Evolutionary conservation across 2,329 filamentous ascomycete genomes (phyloP).

Genomic region (Aspergillus latus): DNA sequence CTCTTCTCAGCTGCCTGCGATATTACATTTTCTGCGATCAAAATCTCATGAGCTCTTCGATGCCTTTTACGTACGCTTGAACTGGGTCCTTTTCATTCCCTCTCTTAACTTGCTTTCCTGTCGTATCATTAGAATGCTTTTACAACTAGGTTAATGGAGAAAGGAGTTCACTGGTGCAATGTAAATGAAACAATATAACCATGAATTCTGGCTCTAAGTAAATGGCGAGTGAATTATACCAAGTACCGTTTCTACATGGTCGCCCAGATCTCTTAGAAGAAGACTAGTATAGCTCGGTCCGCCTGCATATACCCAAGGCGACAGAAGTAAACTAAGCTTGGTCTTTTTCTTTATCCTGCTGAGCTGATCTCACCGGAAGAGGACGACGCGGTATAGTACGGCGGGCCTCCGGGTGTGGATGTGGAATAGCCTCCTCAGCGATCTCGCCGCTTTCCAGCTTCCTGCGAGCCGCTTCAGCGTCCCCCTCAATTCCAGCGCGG

Average conservation of each 20-base stretch:
- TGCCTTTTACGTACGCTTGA: not conserved
- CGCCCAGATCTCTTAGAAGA: too few species aligned
- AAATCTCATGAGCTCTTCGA: slow-evolving; percentile 1
- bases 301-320: not conserved
- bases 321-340: not conserved
- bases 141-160: not conserved
- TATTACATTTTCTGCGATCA: slow-evolving; percentile 1
- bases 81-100: not conserved
- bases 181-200: not conserved
- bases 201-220: not conserved
- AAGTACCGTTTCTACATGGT: not conserved
- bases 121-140: not conserved
- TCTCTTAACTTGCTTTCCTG: not conserved
- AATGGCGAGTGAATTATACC: not conserved
- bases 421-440: slow-evolving; percentile 28
- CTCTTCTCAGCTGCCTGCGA: not conserved
- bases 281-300: not conserved
- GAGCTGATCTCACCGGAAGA: not conserved
- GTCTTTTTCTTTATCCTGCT: not conserved
- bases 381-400: slow-evolving; percentile 12
- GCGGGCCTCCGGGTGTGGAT: slow-evolving; percentile 31
- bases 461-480: slow-evolving; percentile 16
- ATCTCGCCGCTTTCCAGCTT: slow-evolving; percentile 19
- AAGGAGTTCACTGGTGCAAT: slow-evolving; percentile 3
- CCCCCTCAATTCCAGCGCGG: slow-evolving; percentile 26